Evolutionary conservation across 2,329 filamentous ascomycete genomes (phyloP).

Genomic region (Decorospora gaudefroyi): DNA sequence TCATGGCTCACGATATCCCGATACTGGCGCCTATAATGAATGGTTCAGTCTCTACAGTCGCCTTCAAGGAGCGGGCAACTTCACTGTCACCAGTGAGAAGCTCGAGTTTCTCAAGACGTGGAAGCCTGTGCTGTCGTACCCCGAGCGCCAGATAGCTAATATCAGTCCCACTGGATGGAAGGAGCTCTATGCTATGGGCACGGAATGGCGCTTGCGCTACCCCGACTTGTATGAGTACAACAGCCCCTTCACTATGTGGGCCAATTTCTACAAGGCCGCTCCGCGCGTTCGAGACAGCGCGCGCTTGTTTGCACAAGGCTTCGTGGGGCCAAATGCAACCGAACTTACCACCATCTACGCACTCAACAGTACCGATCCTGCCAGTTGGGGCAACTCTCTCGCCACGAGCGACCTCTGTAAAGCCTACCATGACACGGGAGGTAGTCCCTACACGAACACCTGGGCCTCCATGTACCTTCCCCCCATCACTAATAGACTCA

Average conservation of each 20-base stretch:
- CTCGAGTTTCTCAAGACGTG: constrained; percentile 63
- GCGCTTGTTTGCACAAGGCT: constrained; percentile 64
- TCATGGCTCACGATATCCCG: constrained; percentile 67
- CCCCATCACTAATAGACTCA: constrained; percentile 59
- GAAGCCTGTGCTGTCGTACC: constrained; percentile 62
- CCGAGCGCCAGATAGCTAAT: constrained; percentile 61
- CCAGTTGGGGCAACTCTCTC: constrained; percentile 64
- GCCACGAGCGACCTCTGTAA: constrained; percentile 67
- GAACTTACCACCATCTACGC: constrained; percentile 61
- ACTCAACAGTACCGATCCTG: constrained; percentile 60
- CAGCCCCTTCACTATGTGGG: constrained; percentile 63
- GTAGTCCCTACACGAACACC: constrained; percentile 52
- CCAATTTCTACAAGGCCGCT: constrained; percentile 62
- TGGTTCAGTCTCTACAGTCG: constrained; percentile 55
- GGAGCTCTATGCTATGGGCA: constrained; percentile 62
- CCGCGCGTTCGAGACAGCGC: constrained; percentile 66
- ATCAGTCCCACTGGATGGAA: constrained; percentile 66
- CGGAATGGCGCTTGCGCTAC: constrained; percentile 53
- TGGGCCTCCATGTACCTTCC: constrained; percentile 61
- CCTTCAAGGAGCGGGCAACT: constrained; percentile 56
- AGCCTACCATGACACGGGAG: constrained; percentile 60
- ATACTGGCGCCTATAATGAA: constrained; percentile 61
- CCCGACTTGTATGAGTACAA: constrained; percentile 56
- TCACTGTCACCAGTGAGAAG: constrained; percentile 56
- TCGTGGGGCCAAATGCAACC: constrained; percentile 61